A percentile compares a stretch with the other conserved stretches of the same genome.
phyloP scores from a whole-genome alignment of 129 eudicot genomes.

The Helianthus annuus region DNA sequence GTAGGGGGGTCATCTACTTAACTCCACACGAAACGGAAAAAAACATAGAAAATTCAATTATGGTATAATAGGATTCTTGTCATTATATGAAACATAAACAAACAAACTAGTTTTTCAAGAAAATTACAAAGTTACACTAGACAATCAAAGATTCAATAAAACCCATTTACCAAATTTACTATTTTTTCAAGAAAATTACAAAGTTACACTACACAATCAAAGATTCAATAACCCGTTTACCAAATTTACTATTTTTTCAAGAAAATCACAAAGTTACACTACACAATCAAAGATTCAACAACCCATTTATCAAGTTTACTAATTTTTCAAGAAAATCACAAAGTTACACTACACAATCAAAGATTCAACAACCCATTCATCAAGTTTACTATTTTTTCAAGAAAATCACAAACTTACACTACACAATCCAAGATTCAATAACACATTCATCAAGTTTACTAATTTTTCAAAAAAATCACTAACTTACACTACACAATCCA shows the following conservation, averaged over 20 bases:
- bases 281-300: slow-evolving; percentile 3
- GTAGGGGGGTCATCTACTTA: not conserved
- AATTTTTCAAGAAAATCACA: slow-evolving; percentile 4
- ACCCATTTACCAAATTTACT: slow-evolving; percentile 26
- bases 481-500: too few relatives aligned
- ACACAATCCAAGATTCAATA: slow-evolving; percentile 3
- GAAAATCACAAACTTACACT: slow-evolving; percentile 1
- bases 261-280: slow-evolving; percentile 1
- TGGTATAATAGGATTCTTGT: not conserved
- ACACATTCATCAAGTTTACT: slow-evolving; percentile 28
- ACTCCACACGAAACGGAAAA: not conserved
- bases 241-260: slow-evolving; percentile 14
- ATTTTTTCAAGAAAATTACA: slow-evolving; percentile 4
- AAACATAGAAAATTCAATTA: not conserved
- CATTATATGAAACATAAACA: too few relatives aligned
- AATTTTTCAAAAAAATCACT: not conserved
- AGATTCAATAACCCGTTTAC: slow-evolving; percentile 23
- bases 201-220: not conserved
- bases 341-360: not conserved
- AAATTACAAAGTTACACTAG: not conserved
- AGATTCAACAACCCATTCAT: slow-evolving; percentile 22
- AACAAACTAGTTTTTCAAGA: not conserved
- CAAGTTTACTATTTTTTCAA: slow-evolving; percentile 12
- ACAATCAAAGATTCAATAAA: slow-evolving; percentile 11
- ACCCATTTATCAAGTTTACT: slow-evolving; percentile 28